Evolutionary conservation across 2,329 filamentous ascomycete species (phyloP).

Genomic region (Rosellinia necatrix): DNA sequence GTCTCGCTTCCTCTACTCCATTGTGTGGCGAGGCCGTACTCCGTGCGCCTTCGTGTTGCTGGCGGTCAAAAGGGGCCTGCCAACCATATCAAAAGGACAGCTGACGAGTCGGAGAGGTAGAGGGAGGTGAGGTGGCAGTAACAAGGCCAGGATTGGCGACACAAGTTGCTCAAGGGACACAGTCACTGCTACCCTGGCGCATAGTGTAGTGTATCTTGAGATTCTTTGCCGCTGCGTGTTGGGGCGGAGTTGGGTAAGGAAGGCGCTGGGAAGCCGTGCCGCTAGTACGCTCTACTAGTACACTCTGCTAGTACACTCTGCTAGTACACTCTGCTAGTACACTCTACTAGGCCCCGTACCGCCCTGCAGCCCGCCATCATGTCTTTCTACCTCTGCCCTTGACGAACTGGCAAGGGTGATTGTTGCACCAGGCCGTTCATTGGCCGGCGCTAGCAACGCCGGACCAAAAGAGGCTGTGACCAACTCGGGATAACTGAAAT

Average conservation of each 20-base stretch:
- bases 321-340: not conserved
- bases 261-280: not conserved
- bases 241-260: not conserved
- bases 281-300: not conserved
- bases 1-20: not conserved
- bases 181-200: constrained; percentile 18
- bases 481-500: not conserved
- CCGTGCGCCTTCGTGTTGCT: not conserved
- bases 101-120: constrained; percentile 1
- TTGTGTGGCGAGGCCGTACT: not conserved
- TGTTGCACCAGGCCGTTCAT: constrained; percentile 2
- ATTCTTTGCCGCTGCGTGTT: not conserved
- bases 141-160: constrained; percentile 4
- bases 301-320: not conserved
- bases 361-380: not conserved
- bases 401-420: not conserved
- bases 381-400: not conserved
- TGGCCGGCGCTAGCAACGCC: constrained; percentile 4
- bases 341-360: not conserved
- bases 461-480: constrained; percentile 9
- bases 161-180: constrained; percentile 1
- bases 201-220: not conserved
- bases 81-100: constrained; percentile 4
- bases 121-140: constrained; percentile 6
- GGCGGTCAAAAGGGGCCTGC: not conserved